Percentiles rank a stretch among this genome's conserved stretches.
Conservation (phyloP, 768 basidiomycete genomes). For the Leccinellum luteum region DNA sequence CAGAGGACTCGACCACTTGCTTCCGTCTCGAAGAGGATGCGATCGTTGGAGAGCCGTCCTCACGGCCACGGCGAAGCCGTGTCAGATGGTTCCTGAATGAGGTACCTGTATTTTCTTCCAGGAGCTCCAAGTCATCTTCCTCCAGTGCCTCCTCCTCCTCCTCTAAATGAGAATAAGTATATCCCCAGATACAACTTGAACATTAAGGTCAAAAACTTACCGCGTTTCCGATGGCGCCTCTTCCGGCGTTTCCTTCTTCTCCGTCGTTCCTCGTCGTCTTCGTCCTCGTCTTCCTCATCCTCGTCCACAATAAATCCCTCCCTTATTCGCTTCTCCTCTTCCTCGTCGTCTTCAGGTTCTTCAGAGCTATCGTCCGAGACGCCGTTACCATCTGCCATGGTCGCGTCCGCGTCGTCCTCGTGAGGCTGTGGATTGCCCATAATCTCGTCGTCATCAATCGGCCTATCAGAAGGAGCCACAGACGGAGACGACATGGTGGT, state of each 20-base stretch:
- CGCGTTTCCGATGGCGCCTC: constrained; percentile 56
- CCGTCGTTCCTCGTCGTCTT: constrained; percentile 54
- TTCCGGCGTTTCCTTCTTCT: constrained; percentile 66
- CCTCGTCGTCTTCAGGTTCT: constrained; percentile 88
- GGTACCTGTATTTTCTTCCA: constrained; percentile 83
- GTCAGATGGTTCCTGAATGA: constrained; percentile 74
- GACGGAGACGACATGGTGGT: constrained; percentile 58
- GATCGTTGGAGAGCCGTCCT: constrained; percentile 65
- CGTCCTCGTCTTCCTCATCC: constrained; percentile 84
- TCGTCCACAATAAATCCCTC: constrained; percentile 95
- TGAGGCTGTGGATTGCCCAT: constrained; percentile 53
- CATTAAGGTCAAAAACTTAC: constrained; percentile 31
- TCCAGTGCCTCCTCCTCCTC: constrained; percentile 71
- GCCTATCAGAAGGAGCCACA: constrained; percentile 34
- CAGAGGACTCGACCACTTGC: constrained; percentile 65
- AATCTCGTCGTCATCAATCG: constrained; percentile 50
- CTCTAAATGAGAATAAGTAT: constrained; percentile 27
- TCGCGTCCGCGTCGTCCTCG: constrained; percentile 57
- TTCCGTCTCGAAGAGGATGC: constrained; percentile 60
- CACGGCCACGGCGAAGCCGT: constrained; percentile 69
- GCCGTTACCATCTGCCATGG: constrained; percentile 42
- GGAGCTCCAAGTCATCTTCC: constrained; percentile 81
- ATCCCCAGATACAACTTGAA: constrained; percentile 1
- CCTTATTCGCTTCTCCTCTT: constrained; percentile 73
- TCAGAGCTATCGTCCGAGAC: constrained; percentile 82